Evolutionary conservation across 306 rosid genomes (phyloP).

Genomic region (Amphicarpaea edgeworthii): DNA sequence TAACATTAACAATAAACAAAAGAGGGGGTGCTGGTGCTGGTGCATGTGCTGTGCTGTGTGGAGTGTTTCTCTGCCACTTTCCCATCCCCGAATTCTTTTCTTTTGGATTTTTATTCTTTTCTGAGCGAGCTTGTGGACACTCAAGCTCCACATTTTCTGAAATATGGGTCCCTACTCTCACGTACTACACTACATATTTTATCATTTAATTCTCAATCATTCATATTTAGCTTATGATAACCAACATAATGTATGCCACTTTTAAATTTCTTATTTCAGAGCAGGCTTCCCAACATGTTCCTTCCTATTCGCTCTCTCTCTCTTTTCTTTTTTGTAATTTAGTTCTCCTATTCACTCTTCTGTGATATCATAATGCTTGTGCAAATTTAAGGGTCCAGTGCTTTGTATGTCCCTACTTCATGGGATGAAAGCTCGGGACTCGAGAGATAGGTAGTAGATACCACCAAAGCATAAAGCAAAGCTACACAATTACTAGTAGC

Average conservation of each 20-base stretch:
- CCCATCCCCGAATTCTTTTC: slow-evolving; percentile 54
- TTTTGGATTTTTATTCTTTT: slow-evolving; percentile 57
- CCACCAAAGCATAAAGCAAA: slow-evolving; percentile 28
- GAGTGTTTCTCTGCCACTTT: slow-evolving; percentile 65
- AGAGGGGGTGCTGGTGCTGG: no score
- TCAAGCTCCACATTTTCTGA: slow-evolving; percentile 59
- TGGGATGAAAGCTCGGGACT: slow-evolving; percentile 25
- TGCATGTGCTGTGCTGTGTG: slow-evolving; percentile 72
- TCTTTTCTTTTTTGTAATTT: background rate
- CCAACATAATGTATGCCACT: slow-evolving; percentile 32
- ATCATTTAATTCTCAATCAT: slow-evolving; percentile 39
- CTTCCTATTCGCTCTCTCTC: background rate
- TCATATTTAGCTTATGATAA: slow-evolving; percentile 29
- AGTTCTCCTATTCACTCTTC: background rate
- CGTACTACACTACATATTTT: slow-evolving; percentile 25
- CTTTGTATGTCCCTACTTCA: slow-evolving; percentile 40
- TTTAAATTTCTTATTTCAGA: slow-evolving; percentile 8
- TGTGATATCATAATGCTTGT: slow-evolving; percentile 5
- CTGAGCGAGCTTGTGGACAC: slow-evolving; percentile 47
- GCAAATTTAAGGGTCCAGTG: slow-evolving; percentile 34
- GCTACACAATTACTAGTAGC: background rate
- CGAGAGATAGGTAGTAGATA: no score
- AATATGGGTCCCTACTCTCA: slow-evolving; percentile 12
- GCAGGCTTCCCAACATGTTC: slow-evolving; percentile 30
- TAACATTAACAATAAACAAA: slow-evolving; percentile 57